Base-by-base conservation (phyloP, 805 yeast species). In the Pichia exigua region DNA sequence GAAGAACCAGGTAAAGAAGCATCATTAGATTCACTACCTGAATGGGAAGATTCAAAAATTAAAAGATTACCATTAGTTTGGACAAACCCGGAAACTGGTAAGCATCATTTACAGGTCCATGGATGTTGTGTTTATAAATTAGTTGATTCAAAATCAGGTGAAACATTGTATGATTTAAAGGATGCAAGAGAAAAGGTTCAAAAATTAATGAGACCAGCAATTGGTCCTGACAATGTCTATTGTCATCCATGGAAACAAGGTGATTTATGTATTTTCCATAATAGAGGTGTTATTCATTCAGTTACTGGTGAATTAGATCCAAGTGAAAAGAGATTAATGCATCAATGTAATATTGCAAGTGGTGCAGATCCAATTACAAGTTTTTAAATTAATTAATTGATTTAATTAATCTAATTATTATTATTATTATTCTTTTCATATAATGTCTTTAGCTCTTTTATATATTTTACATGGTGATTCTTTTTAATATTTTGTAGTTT, bases 291-390 rank as follows among this genome's bases (percentile, higher is more conserved):
- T 12, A 86, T 92, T 85, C 96, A 89, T 65, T 81, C 92, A 1
- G 96, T 89, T 32, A 88, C 96, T 17, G 95, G 96, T 48, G 95
- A 88, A 68, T 84, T 89, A 69, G 82, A 78, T 20, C 76, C 77
- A 20, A 87, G 85, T 46, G 94, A 88, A 64, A 81, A 79, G 61
- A 79, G 96, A 67, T 73, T 89, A 63, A 88, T 89, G 95, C 96
- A 89, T 65, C 96, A 89, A 71, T 89, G 96, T 71, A 89, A 89
- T 70, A 86, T 89, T 65, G 95, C 96, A 21, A 79, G 88, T 63
- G 91, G 89, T 10, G 57, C 63, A 17, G 92, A 85, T 62, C 95
- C 96, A n/a, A 38, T 27, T 28, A 12, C 43, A 42, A 21, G 15
- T n/a, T 47, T 20, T 21, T 40, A 26, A 27, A 21, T 26, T n/a